A percentile compares a stretch with the other conserved stretches of the same genome.
Evolutionary conservation across 257 asterid species (phyloP).

Genomic region (Capsicum baccatum): DNA sequence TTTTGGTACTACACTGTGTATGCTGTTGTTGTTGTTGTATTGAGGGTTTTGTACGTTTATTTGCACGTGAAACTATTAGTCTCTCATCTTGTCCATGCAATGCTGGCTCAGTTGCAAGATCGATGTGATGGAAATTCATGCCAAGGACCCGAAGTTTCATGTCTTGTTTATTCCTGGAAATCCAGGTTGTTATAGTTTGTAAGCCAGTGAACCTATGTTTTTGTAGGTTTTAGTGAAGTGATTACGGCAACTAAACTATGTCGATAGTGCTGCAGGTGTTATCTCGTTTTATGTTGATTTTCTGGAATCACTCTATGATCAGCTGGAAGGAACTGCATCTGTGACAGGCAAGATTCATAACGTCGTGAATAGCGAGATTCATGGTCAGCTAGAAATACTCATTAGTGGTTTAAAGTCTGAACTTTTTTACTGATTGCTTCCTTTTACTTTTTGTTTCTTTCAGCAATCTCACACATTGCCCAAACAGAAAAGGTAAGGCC

Average conservation of each 20-base stretch:
- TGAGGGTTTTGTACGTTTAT: background rate
- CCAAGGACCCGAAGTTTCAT: conserved; percentile 64
- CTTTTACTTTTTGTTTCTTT: conserved; percentile 33
- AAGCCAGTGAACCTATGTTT: background rate
- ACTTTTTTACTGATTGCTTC: background rate
- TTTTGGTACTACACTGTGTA: no score
- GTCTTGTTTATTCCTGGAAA: conserved; percentile 88
- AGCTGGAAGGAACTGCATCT: conserved; percentile 74
- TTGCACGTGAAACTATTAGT: conserved; percentile 8
- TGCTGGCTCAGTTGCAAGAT: conserved; percentile 58
- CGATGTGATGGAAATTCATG: conserved; percentile 74
- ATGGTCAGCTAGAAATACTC: background rate
- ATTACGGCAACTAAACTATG: conserved; percentile 18
- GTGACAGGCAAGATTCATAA: conserved; percentile 64
- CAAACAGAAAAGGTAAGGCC: conserved; percentile 71
- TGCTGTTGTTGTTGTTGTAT: no score
- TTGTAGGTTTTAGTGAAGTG: background rate
- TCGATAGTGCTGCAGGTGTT: conserved; percentile 60
- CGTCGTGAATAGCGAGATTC: background rate
- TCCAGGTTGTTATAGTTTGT: conserved; percentile 63
- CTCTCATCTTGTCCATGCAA: background rate
- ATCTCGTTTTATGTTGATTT: conserved; percentile 75
- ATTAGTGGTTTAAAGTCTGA: conserved; percentile 17
- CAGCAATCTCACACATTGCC: conserved; percentile 77
- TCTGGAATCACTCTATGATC: conserved; percentile 73